Percentiles rank a stretch among this genome's conserved stretches.
phyloP scores from a whole-genome alignment of 192 early-diverging fungal species.

The Chytriomyces sp. region DNA sequence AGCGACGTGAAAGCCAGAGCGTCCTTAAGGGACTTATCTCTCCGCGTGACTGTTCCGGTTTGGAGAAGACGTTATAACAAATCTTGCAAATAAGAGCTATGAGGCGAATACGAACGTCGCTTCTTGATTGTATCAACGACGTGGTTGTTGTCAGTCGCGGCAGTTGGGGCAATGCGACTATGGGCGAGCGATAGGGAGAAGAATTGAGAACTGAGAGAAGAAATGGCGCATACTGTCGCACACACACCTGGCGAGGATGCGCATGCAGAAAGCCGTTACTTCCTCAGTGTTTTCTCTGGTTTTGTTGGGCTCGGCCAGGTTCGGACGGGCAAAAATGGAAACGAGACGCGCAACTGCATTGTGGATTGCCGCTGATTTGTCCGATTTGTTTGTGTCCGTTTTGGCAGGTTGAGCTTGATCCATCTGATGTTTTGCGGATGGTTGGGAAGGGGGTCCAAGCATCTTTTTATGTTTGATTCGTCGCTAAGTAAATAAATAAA shows the following conservation, averaged over 20 bases:
- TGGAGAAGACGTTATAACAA: not conserved
- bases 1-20: constrained; percentile 68
- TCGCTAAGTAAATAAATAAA: too few relatives aligned
- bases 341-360: constrained; percentile 12
- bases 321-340: not conserved
- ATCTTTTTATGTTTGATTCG: too few relatives aligned
- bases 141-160: constrained; percentile 61
- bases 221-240: not conserved
- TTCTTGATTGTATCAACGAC: constrained; percentile 68
- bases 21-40: constrained; percentile 53
- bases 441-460: too few relatives aligned
- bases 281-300: not conserved
- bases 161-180: constrained; percentile 62
- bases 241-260: constrained; percentile 31
- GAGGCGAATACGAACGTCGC: constrained; percentile 55
- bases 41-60: constrained; percentile 53
- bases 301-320: not conserved
- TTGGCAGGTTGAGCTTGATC: not conserved
- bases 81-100: not conserved
- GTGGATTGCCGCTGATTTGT: not conserved
- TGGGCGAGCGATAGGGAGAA: not conserved
- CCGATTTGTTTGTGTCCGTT: constrained; percentile 2
- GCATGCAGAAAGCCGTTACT: not conserved
- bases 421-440: too few relatives aligned
- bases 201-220: not conserved